Evolutionary conservation across 768 basidiomycete species (phyloP).

Genomic region (Galerina marginata): DNA sequence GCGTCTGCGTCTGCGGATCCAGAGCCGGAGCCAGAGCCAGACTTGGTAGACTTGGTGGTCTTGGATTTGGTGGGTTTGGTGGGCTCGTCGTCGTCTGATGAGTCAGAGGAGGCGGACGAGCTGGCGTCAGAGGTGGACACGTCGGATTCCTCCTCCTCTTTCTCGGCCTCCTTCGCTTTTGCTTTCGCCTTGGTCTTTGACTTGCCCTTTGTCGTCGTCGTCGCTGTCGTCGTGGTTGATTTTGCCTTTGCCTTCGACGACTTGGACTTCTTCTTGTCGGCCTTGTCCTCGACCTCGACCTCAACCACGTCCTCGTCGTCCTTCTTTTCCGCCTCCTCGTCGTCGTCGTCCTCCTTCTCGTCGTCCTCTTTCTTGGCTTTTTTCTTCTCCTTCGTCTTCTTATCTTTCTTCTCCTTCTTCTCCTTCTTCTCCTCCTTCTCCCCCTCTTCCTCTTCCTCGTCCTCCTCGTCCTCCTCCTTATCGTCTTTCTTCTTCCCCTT

Average conservation of each 20-base stretch:
- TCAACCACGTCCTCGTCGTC: background rate
- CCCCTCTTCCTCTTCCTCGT: constrained; percentile 27
- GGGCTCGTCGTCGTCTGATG: too few species aligned
- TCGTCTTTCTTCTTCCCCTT: constrained; percentile 35
- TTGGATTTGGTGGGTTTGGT: too few species aligned
- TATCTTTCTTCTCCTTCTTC: constrained; percentile 6
- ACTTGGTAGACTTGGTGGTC: too few species aligned
- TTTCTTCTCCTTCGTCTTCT: background rate
- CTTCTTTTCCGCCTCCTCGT: background rate
- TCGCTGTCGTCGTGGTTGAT: background rate
- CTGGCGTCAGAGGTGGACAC: background rate
- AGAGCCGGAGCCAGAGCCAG: background rate
- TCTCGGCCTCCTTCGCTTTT: background rate
- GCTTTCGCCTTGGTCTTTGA: background rate
- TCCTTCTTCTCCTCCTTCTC: constrained; percentile 49
- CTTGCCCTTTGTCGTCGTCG: background rate
- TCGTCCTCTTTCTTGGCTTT: background rate
- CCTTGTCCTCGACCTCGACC: background rate
- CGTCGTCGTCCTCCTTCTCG: constrained; percentile 2
- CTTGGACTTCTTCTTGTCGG: background rate
- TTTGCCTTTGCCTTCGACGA: background rate
- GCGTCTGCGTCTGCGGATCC: background rate
- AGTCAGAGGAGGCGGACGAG: too few species aligned
- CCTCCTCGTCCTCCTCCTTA: constrained; percentile 31
- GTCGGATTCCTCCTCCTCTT: constrained; percentile 9